A percentile compares a stretch with the other conserved stretches of the same genome.
Evolutionary conservation across 805 yeast species (phyloP).

Genomic region (Ogataea trehaloabstinens): DNA sequence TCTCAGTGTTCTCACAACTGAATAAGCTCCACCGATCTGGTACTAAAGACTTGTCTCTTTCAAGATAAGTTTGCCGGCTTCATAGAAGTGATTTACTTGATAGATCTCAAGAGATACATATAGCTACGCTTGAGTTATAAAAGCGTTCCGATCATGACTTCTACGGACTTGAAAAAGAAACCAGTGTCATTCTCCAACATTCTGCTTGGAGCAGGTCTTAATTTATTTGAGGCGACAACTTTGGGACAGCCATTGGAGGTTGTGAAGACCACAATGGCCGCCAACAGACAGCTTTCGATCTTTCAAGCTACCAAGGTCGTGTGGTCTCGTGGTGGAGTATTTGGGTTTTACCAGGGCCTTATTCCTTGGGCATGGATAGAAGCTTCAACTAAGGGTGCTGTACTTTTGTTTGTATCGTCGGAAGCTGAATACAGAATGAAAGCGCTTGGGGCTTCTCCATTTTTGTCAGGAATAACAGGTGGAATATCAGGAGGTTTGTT

Average conservation of each 20-base stretch:
- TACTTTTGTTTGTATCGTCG: slow-evolving; percentile 83
- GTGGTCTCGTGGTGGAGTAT: slow-evolving; percentile 90
- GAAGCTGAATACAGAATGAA: slow-evolving; percentile 84
- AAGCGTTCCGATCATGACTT: background rate
- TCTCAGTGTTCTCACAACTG: no score
- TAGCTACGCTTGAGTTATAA: no score
- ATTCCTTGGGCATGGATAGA: slow-evolving; percentile 99
- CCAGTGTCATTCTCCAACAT: slow-evolving; percentile 87
- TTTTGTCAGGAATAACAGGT: slow-evolving; percentile 88
- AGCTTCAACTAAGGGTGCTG: slow-evolving; percentile 99
- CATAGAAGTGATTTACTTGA: no score
- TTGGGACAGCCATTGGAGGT: slow-evolving; percentile 98
- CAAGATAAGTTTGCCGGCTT: no score
- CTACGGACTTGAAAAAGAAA: slow-evolving; percentile 60
- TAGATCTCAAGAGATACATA: no score
- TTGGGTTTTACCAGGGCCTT: slow-evolving; percentile 94
- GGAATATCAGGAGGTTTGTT: slow-evolving; percentile 96
- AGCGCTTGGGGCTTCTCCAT: slow-evolving; percentile 62
- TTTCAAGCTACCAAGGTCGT: slow-evolving; percentile 68
- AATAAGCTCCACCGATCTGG: no score
- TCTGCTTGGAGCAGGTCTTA: slow-evolving; percentile 88
- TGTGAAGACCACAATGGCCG: slow-evolving; percentile 96
- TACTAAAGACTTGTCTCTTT: no score
- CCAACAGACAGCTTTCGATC: slow-evolving; percentile 74
- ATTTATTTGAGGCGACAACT: slow-evolving; percentile 89